Evolutionary conservation across 495 filamentous ascomycete genomes (phyloP), one percentile per base, ranked within the genome.

Genomic region (Penicillium salamii): DNA sequence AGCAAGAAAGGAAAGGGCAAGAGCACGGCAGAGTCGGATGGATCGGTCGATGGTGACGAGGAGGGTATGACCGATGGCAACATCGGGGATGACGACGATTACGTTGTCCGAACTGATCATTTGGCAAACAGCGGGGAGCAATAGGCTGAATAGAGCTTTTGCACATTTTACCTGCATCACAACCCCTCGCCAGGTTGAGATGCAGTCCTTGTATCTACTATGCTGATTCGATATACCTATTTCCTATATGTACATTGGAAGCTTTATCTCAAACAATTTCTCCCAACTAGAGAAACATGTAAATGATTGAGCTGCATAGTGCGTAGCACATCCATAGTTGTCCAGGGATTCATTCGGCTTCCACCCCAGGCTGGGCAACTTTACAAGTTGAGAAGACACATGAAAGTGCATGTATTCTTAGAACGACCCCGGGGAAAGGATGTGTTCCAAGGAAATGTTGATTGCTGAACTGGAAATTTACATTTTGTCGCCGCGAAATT

Each of bases 11-110:
- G 37, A 36, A 64, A 65, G 24, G 46, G 52, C 14, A 31, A 53
- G 13, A 47, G 23, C 14, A 43, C 32, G 17, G 62, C 53, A 3
- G 67, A 71, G 29, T 71, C 68, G 4, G 71, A 75, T 67, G 69
- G 64, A 31, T 70, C 69, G 1, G 46, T 71, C 23, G 68, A 70
- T 34, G 65, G 67, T 3, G 54, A 52, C 18, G 60, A 81, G 29
- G 78, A 80, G 42, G 70, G 79, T 33, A 45, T 47, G 28, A 43
- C 26, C 1, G 40, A 65, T 34, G 53, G 65, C 46, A 58, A 57
- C 50, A 51, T 66, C 49, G 57, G 68, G 31, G 54, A 72, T 63
- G 62, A 75, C 59, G 78, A 80, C 45, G 74, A 81, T 33, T 74
- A 76, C 42, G 46, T 76, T 49, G 65, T 75, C 7, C 61, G 64